Percentiles rank a stretch among this genome's conserved stretches.
phyloP scores from a whole-genome alignment of 495 filamentous ascomycete species.

The Neurospora hispaniola region DNA sequence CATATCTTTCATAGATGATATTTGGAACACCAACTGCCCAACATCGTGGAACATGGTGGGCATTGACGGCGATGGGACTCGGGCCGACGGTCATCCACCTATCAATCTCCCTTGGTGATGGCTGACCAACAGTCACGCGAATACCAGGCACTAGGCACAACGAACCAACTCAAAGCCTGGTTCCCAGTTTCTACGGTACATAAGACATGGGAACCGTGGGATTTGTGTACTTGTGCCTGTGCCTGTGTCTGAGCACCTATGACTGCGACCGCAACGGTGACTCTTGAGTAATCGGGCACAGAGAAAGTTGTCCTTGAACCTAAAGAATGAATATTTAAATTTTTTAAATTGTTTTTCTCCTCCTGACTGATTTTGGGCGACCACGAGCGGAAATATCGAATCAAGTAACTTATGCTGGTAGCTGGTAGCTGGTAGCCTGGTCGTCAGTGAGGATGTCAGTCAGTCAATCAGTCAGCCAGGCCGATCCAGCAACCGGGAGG shows the following conservation, averaged over 20 bases:
- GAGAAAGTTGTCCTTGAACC: not conserved
- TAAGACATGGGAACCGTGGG: not conserved
- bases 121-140: not conserved
- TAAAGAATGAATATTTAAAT: no score
- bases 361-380: not conserved
- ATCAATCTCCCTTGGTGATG: not conserved
- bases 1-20: not conserved
- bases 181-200: not conserved
- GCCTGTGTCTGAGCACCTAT: not conserved
- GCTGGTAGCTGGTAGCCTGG: not conserved
- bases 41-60: not conserved
- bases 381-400: not conserved
- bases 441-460: not conserved
- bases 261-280: not conserved
- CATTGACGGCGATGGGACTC: not conserved
- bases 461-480: not conserved
- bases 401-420: not conserved
- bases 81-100: not conserved
- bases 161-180: not conserved
- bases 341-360: not conserved
- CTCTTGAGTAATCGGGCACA: not conserved
- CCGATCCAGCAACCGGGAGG: not conserved
- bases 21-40: not conserved
- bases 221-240: not conserved
- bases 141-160: not conserved